Percentiles rank a stretch among this genome's conserved stretches.
phyloP scores from a whole-genome alignment of 169 alveolate genomes.

The Ichthyophthirius multifiliis region DNA sequence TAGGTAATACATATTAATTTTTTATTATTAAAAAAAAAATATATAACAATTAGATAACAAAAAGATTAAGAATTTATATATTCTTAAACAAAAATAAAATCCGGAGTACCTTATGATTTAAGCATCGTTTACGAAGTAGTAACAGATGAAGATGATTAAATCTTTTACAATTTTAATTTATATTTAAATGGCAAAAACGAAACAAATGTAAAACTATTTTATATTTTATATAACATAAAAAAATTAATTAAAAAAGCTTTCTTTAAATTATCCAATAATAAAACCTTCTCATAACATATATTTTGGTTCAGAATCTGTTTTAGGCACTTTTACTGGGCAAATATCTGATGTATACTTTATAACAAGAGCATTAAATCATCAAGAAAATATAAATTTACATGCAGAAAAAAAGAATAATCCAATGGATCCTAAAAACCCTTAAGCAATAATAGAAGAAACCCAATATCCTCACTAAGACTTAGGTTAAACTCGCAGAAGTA shows the following conservation, averaged over 20 bases:
- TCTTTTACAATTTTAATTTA: not conserved
- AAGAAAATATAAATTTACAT: not conserved
- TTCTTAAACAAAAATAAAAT: not conserved
- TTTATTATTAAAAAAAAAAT: not conserved
- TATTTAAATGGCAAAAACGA: constrained; percentile 7
- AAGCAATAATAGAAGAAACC: constrained; percentile 2
- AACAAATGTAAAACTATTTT: not conserved
- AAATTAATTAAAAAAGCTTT: not conserved
- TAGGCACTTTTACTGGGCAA: not conserved
- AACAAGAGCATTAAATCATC: not conserved
- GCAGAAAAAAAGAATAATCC: not conserved
- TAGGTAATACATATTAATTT: not conserved
- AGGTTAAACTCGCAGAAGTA: not conserved
- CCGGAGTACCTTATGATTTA: not conserved
- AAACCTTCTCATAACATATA: not conserved
- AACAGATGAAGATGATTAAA: not conserved
- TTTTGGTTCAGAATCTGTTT: constrained; percentile 4
- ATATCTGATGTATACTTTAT: not conserved
- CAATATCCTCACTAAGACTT: not conserved
- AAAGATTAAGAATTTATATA: not conserved
- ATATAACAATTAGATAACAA: not conserved
- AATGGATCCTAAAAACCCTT: constrained; percentile 8
- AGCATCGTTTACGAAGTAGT: constrained; percentile 6
- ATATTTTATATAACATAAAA: not conserved
- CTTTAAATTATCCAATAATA: not conserved